Evolutionary conservation across 441 rosid genomes (phyloP).

Genomic region (Monsonia emarginata): DNA sequence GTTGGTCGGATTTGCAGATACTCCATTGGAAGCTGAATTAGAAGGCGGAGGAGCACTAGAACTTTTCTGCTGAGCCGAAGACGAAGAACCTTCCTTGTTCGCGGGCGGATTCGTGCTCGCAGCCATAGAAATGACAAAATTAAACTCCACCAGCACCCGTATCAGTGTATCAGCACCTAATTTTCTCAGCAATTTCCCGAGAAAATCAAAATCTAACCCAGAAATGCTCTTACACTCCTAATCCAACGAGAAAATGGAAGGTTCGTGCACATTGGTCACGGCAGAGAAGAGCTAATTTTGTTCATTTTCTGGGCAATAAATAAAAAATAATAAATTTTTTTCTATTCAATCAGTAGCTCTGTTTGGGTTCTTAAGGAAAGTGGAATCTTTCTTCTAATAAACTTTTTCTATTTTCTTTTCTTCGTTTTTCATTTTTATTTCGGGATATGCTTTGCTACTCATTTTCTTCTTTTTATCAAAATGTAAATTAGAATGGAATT

Average conservation of each 20-base stretch:
- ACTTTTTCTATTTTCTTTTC: neutral
- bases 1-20: slow-evolving; percentile 30
- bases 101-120: slow-evolving; percentile 56
- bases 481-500: neutral
- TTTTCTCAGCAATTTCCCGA: neutral
- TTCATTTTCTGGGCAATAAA: neutral
- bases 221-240: neutral
- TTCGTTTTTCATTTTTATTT: neutral
- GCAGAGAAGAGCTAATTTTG: neutral
- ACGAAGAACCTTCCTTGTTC: slow-evolving; percentile 41
- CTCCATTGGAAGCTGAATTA: slow-evolving; percentile 28
- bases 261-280: neutral
- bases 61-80: slow-evolving; percentile 20
- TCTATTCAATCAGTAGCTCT: neutral
- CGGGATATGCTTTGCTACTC: neutral
- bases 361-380: slow-evolving; percentile 2
- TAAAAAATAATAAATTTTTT: neutral
- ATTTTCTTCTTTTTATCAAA: neutral
- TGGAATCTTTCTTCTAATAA: neutral
- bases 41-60: slow-evolving; percentile 24
- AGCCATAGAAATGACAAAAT: slow-evolving; percentile 34
- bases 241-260: neutral
- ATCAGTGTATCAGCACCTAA: neutral
- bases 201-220: neutral
- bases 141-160: neutral